Evolutionary conservation across 2,329 filamentous ascomycete genomes (phyloP).

Genomic region (Aphanoascus verrucosus): DNA sequence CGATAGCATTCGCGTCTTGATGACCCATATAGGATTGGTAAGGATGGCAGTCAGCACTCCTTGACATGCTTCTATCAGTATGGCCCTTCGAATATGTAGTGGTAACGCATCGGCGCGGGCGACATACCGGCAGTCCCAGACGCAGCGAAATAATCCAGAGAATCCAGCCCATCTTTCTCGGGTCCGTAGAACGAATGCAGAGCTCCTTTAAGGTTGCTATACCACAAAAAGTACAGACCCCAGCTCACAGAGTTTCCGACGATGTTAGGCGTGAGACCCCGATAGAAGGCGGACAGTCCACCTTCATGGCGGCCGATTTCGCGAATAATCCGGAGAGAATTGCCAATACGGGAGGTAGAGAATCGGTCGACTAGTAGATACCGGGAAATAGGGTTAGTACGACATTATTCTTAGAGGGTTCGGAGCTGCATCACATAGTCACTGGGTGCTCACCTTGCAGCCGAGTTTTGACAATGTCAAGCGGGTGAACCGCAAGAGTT

Average conservation of each 20-base stretch:
- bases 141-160: conserved; percentile 68
- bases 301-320: conserved; percentile 46
- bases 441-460: conserved; percentile 59
- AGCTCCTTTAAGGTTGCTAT: conserved; percentile 49
- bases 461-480: conserved; percentile 93
- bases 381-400: conserved; percentile 22
- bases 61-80: conserved; percentile 21
- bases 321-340: conserved; percentile 43
- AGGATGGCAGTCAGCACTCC: conserved; percentile 67
- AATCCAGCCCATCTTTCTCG: conserved; percentile 37
- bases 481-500: conserved; percentile 77
- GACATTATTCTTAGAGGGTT: background rate
- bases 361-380: conserved; percentile 41
- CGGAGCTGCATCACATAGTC: conserved; percentile 20
- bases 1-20: conserved; percentile 94
- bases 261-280: conserved; percentile 80
- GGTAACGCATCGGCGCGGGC: background rate
- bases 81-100: background rate
- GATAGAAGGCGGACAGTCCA: conserved; percentile 62
- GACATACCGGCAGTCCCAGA: conserved; percentile 50
- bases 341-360: conserved; percentile 40
- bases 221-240: conserved; percentile 82
- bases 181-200: conserved; percentile 35
- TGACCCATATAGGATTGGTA: conserved; percentile 95
- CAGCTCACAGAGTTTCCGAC: conserved; percentile 83